These are phyloP conservation scores for Hypomontagnella monticulosa DNA, from an alignment of 495 filamentous ascomycete genomes.

Conservation along the genomic window DNA sequence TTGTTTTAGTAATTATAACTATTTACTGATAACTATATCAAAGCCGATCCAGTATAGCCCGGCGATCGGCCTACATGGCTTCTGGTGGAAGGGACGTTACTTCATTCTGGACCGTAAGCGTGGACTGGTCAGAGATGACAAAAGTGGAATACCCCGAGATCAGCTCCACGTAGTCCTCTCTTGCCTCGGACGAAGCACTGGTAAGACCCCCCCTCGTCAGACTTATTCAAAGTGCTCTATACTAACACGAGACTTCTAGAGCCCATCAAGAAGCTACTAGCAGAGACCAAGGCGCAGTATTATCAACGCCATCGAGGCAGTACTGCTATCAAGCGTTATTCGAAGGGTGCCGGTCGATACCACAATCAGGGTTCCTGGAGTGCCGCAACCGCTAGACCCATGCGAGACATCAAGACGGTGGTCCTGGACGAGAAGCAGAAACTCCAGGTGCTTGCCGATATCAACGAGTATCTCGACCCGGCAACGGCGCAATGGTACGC, in stretches of 20 bases:
- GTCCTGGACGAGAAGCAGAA: conserved; percentile 82
- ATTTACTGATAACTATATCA: conserved; percentile 19
- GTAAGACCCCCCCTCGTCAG: conserved; percentile 20
- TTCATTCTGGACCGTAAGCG: conserved; percentile 52
- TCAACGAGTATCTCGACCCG: conserved; percentile 87
- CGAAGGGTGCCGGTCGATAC: no score
- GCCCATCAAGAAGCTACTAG: conserved; percentile 70
- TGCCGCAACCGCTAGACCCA: conserved; percentile 54
- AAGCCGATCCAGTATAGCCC: conserved; percentile 51
- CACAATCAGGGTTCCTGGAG: no score
- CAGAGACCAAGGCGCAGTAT: conserved; percentile 63
- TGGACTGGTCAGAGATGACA: conserved; percentile 46
- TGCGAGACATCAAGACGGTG: conserved; percentile 83
- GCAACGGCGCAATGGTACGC: conserved; percentile 79
- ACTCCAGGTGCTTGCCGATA: conserved; percentile 74
- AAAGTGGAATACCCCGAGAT: conserved; percentile 45
- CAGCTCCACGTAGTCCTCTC: conserved; percentile 54
- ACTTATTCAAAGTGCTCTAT: background rate
- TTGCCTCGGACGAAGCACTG: conserved; percentile 54
- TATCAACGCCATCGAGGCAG: conserved; percentile 55
- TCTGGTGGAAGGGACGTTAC: conserved; percentile 54
- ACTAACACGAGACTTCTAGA: conserved; percentile 40
- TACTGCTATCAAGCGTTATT: conserved; percentile 58
- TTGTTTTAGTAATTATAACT: background rate
- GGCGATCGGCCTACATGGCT: conserved; percentile 51